Percentiles rank a stretch among this genome's conserved stretches.
phyloP scores from a whole-genome alignment of 306 rosid genomes.

The Lotus japonicus region DNA sequence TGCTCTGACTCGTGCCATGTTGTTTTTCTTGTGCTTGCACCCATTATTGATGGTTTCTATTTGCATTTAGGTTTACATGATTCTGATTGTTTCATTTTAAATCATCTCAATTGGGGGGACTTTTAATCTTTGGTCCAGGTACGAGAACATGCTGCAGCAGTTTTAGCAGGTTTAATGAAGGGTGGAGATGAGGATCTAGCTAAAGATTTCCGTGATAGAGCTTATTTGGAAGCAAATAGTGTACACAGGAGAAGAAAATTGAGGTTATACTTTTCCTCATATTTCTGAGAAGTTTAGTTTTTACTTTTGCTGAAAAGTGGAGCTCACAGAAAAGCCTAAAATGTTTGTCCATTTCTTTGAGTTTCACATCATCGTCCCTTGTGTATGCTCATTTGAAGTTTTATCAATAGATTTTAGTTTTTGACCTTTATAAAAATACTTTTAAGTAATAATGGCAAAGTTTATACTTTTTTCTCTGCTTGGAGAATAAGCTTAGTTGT shows the following conservation, averaged over 20 bases:
- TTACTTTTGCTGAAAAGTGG: neutral
- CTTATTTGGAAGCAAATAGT: conserved; percentile 52
- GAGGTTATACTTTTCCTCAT: conserved; percentile 42
- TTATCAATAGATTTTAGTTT: neutral
- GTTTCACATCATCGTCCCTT: neutral
- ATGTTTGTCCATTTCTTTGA: conserved; percentile 6
- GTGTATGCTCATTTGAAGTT: neutral
- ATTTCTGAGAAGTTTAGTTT: neutral
- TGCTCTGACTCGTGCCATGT: neutral
- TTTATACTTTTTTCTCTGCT: neutral
- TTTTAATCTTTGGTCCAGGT: conserved; percentile 50
- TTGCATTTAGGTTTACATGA: neutral
- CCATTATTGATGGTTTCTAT: conserved; percentile 2
- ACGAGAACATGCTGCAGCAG: conserved; percentile 97
- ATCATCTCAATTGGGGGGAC: conserved; percentile 11
- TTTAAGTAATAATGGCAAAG: neutral
- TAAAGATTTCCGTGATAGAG: conserved; percentile 78
- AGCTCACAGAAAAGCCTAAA: neutral
- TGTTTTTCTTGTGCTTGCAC: conserved; percentile 15
- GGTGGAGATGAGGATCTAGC: conserved; percentile 96
- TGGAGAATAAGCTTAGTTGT: neutral
- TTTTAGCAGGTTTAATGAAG: conserved; percentile 95
- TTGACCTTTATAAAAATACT: neutral
- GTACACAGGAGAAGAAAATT: conserved; percentile 64
- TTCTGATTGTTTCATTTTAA: conserved; percentile 7